Evolutionary conservation across 208 protist species (phyloP).

Genomic region (Leptomonas pyrrhocoris): DNA sequence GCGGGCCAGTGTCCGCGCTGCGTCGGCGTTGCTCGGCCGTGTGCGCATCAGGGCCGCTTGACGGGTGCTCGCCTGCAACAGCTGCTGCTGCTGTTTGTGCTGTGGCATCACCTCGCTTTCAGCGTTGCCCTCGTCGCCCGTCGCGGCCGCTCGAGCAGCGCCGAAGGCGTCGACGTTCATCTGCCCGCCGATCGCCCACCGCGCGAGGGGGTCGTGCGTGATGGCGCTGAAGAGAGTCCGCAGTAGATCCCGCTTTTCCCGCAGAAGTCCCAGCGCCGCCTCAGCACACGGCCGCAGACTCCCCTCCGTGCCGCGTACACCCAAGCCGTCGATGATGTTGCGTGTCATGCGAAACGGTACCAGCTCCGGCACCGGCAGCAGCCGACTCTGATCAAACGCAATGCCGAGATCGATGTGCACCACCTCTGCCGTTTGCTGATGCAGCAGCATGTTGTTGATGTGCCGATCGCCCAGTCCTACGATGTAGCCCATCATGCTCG

Average conservation of each 20-base stretch:
- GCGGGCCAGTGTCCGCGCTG: conserved; percentile 71
- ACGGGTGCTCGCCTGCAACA: conserved; percentile 25
- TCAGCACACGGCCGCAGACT: conserved; percentile 91
- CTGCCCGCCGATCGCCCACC: conserved; percentile 74
- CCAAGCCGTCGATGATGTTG: conserved; percentile 96
- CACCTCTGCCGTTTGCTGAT: conserved; percentile 87
- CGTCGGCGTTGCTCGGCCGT: conserved; percentile 56
- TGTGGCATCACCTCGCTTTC: background rate
- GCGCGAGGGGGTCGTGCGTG: conserved; percentile 96
- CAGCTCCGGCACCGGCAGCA: conserved; percentile 92
- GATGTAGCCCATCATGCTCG: conserved; percentile 94
- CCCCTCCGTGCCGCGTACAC: conserved; percentile 92
- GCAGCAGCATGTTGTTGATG: conserved; percentile 95
- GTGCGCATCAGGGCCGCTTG: conserved; percentile 28
- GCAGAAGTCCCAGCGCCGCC: conserved; percentile 83
- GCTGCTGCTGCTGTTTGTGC: conserved; percentile 7
- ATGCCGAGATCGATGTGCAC: conserved; percentile 97
- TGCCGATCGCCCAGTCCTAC: conserved; percentile 97
- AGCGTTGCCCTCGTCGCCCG: background rate
- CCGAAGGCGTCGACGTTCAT: background rate
- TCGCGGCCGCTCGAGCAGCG: conserved; percentile 16
- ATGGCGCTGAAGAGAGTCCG: conserved; percentile 93
- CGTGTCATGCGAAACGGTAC: conserved; percentile 97
- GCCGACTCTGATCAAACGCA: conserved; percentile 91
- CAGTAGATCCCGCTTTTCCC: conserved; percentile 69